Percentiles rank a stretch among this genome's conserved stretches.
phyloP scores from a whole-genome alignment of 2,329 filamentous ascomycete genomes.

The Colletotrichum cuscutae region DNA sequence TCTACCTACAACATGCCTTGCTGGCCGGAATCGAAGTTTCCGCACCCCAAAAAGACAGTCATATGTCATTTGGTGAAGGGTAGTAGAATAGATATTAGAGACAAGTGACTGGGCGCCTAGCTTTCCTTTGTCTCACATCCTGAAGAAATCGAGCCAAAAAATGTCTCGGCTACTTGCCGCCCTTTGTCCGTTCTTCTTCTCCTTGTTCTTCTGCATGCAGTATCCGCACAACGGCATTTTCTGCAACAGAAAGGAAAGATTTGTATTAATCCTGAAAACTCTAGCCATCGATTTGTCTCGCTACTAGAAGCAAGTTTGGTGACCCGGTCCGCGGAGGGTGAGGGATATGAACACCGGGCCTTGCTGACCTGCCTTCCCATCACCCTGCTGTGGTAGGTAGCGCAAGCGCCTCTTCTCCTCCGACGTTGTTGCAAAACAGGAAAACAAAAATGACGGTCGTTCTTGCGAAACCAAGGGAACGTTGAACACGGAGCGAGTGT shows the following conservation, averaged over 20 bases:
- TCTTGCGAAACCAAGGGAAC: constrained; percentile 21
- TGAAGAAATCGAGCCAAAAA: neutral
- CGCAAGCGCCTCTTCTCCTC: neutral
- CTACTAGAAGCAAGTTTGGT: constrained; percentile 1
- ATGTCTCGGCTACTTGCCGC: neutral
- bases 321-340: neutral
- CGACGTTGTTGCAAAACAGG: neutral
- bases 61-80: neutral
- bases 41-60: neutral
- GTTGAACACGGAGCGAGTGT: constrained; percentile 26
- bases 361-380: neutral
- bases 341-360: constrained; percentile 11
- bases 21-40: neutral
- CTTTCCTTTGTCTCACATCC: neutral
- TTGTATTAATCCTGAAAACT: constrained; percentile 28
- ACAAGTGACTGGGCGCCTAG: neutral
- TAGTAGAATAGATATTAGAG: neutral
- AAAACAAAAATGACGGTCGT: neutral
- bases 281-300: neutral
- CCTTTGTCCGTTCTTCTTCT: too few relatives aligned
- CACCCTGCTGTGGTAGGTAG: too few relatives aligned
- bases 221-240: neutral
- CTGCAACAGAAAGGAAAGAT: neutral
- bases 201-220: too few relatives aligned
- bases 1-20: neutral